Evolutionary conservation across 2,329 filamentous ascomycete species (phyloP), one percentile per base, ranked within the genome.

Genomic region (Hypoxylon sp.): DNA sequence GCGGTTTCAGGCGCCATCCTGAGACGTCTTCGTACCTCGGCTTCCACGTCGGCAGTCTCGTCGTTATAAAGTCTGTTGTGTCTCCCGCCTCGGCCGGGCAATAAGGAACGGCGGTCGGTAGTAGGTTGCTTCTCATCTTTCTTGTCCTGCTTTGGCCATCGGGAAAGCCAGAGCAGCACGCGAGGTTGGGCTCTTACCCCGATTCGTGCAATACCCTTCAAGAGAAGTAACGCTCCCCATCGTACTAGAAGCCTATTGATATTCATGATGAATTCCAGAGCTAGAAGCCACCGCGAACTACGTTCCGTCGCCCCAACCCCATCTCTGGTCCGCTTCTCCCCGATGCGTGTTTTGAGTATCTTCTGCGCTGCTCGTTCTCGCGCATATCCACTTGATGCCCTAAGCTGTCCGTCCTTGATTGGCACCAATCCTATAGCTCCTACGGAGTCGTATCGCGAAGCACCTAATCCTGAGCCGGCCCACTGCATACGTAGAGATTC

Each of bases 251-350:
- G 83, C 72, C 86, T 87, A 69, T 87, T 88, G 64, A 97, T 93
- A 53, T 91, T 91, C 62, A 90, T 84, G 59, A 97, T 82, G 74
- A 97, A 96, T 57, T 92, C 92, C 68, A 89, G 84, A 11, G 85
- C 93, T 81, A 92, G 89, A 65, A 91, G 84, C 92, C 93, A 94
- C 67, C 94, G 86, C 3, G 90, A 90, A 73, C 91, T 92, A 60
- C 93, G 86, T 76, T 96, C 93, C 13, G 91, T 85, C 5, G 93
- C 89, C 3, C 94, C 94, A 14, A 97, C 90, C 0, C 93, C 93
- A 52, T 90, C 87, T 51, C 85, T 81, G 9, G 83, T 68, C 21
- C 82, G 82, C 45, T 83, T 80, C 58, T 84, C 84, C 41, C 74
- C 81, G 49, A 79, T 77, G 46, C 80, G 82, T n/a, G 80, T 81